phyloP scores from a whole-genome alignment of 2,329 filamentous ascomycete genomes.

The Alternaria solani region DNA sequence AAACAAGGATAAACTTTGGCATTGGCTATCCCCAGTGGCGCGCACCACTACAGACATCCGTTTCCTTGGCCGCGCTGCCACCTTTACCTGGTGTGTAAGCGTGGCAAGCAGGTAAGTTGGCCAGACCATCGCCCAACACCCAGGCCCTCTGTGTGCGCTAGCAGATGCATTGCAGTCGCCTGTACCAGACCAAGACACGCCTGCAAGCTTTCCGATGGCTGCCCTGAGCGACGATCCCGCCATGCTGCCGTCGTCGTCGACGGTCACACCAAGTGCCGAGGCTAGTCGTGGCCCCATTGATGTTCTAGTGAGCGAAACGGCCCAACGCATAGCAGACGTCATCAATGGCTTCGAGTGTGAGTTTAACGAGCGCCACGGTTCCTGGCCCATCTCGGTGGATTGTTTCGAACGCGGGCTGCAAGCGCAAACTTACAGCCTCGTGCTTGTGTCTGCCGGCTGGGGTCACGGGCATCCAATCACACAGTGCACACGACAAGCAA shows the following conservation, averaged over 20 bases:
- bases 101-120: slow-evolving; percentile 1
- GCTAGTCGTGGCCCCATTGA: slow-evolving; percentile 17
- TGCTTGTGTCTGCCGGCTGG: slow-evolving; percentile 16
- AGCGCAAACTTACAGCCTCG: slow-evolving; percentile 5
- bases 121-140: background rate
- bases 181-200: slow-evolving; percentile 19
- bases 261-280: slow-evolving; percentile 6
- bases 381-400: slow-evolving; percentile 19
- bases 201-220: slow-evolving; percentile 4
- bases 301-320: slow-evolving; percentile 30
- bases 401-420: slow-evolving; percentile 23
- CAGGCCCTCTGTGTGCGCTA: slow-evolving; percentile 4
- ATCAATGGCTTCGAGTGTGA: slow-evolving; percentile 39
- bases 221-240: slow-evolving; percentile 8
- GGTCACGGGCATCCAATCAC: slow-evolving; percentile 27
- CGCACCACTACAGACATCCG: slow-evolving; percentile 1
- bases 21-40: background rate
- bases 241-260: slow-evolving; percentile 5
- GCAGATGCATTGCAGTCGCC: slow-evolving; percentile 20
- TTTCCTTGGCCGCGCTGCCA: background rate
- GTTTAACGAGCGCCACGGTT: slow-evolving; percentile 28
- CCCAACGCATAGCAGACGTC: slow-evolving; percentile 30
- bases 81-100: background rate
- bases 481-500: slow-evolving; percentile 23
- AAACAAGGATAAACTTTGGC: slow-evolving; percentile 3